Base-by-base conservation (phyloP, 2,329 filamentous ascomycete genomes). In the Albifimbria verrucaria region DNA sequence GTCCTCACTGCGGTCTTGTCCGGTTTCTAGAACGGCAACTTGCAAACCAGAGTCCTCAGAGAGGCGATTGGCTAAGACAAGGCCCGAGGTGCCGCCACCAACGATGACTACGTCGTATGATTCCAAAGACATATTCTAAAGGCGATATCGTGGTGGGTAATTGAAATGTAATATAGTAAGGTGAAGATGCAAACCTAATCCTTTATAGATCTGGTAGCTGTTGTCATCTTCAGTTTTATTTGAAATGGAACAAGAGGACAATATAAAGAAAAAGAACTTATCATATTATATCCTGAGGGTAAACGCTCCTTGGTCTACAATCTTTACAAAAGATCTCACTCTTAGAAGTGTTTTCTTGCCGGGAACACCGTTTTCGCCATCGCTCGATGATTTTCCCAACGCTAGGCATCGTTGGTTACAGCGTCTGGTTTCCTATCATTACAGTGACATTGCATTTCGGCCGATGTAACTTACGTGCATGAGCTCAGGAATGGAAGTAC, bases 11-110 rank as follows among this genome's bases (percentile, higher is more conserved):
- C 63, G 18, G n/a, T 61, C 63, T 44, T 44, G 42, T 5, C 42
- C 42, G 9, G 62, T 55, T 47, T 66, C 64, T 18, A 65, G 46
- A 7, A 66, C 58, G 7, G 64, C 23, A 3, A 66, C 58, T 7
- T 50, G 23, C 22, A 57, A 20, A 2, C 45, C 45, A 3, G 57
- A 47, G 21, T 62, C 52, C 28, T 64, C 62, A 22, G 49, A 48
- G 17, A 54, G 52, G 21, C 52, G 49, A 20, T 21, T 23, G 22
- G 52, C 52, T 15, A 54, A 22, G n/a, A 52, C 44, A 43, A n/a
- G 41, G 17, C 52, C 52, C 15, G 44, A 17, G 23, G 39, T 47
- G 20, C 52, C 52, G 45, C 49, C 49, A 11, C 49, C 52, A 22
- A 54, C 32, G 26, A 54, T 54, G 45, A 54, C 26, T 17, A 51